phyloP scores from a whole-genome alignment of 2,329 filamentous ascomycete genomes.

The Hymenoscyphus linearis region DNA sequence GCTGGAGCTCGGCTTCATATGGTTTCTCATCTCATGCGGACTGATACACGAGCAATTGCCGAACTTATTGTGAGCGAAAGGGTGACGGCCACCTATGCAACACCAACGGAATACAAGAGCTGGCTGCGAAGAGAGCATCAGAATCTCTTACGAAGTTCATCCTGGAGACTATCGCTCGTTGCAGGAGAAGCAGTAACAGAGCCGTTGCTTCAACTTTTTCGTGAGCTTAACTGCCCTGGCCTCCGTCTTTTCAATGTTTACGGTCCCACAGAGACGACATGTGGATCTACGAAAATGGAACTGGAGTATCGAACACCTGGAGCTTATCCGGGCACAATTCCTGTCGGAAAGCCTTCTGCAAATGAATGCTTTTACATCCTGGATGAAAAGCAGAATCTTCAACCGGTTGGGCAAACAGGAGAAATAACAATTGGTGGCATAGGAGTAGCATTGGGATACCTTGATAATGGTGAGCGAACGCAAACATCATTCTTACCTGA shows the following conservation, averaged over 20 bases:
- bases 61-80: constrained; percentile 16
- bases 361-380: no score
- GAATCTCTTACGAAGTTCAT: not conserved
- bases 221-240: constrained; percentile 14
- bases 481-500: no score
- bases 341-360: no score
- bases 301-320: constrained; percentile 20
- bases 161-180: constrained; percentile 24
- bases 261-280: constrained; percentile 22
- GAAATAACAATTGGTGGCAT: no score
- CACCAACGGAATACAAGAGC: constrained; percentile 22
- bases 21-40: no score
- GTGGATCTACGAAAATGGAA: constrained; percentile 15
- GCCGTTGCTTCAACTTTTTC: constrained; percentile 21
- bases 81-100: constrained; percentile 21
- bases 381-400: no score
- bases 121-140: constrained; percentile 11
- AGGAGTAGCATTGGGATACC: no score
- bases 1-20: no score
- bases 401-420: no score
- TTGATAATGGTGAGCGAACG: no score
- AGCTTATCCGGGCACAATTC: no score
- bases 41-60: constrained; percentile 18
- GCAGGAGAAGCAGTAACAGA: constrained; percentile 26
- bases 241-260: constrained; percentile 18